Evolutionary conservation across 140 eudicot species (phyloP).

Genomic region (Ambrosia hybrid): DNA sequence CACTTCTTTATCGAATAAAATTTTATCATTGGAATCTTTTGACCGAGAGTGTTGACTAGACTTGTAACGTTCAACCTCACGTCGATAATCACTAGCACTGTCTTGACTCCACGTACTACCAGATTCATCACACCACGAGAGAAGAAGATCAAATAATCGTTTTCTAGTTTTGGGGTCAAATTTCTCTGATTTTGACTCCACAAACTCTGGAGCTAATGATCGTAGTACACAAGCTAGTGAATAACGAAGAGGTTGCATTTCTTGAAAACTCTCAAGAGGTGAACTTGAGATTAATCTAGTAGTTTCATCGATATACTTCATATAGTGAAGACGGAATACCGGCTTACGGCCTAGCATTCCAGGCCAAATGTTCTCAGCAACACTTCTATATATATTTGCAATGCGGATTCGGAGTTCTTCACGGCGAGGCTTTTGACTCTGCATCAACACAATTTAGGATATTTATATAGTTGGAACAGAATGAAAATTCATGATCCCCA

Average conservation of each 20-base stretch:
- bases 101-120: constrained; percentile 92
- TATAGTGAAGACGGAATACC: constrained; percentile 90
- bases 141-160: constrained; percentile 88
- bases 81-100: constrained; percentile 85
- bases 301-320: constrained; percentile 90
- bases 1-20: constrained; percentile 87
- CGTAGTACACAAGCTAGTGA: constrained; percentile 92
- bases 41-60: constrained; percentile 89
- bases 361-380: constrained; percentile 98
- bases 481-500: too few relatives aligned
- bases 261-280: constrained; percentile 75
- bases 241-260: constrained; percentile 92
- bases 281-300: constrained; percentile 63
- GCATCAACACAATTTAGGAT: constrained; percentile 20
- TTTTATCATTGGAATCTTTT: constrained; percentile 85
- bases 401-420: constrained; percentile 94
- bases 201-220: constrained; percentile 94
- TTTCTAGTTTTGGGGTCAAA: constrained; percentile 87
- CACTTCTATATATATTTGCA: constrained; percentile 89
- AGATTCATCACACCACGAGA: constrained; percentile 91
- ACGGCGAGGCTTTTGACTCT: constrained; percentile 98
- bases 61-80: constrained; percentile 94
- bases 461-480: neutral
- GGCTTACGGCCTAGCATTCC: constrained; percentile 96
- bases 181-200: constrained; percentile 93